Evolutionary conservation across 768 basidiomycete genomes (phyloP), one percentile per base, ranked within the genome.

Genomic region (Tulasnella sp.): DNA sequence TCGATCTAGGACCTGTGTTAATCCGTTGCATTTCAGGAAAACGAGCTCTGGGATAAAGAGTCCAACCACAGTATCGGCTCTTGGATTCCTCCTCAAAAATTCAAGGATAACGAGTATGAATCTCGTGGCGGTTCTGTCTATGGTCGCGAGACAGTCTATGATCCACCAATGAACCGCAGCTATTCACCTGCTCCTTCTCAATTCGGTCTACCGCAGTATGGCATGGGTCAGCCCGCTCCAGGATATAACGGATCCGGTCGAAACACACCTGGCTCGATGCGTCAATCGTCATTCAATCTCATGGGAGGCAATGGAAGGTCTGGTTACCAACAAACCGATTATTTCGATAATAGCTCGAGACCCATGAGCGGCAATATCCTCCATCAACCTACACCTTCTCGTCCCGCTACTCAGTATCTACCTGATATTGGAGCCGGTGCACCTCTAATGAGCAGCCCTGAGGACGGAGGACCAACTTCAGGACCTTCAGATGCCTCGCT

Each of bases 41-140:
- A 92, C 60, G 91, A 93, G 64, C 77, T 95, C 9, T 96, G 91
- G 91, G 91, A 95, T 62, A 90, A 91, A 65, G 91, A 93, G 58
- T 91, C 87, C 0, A 92, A 92, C 60, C 90, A 93, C 65, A 90
- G 87, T 55, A 87, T 91, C 45, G 88, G 88, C 6, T 91, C 87
- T 0, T 93, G 88, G 85, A 80, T 83, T 8, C 88, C 89, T 29
- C 86, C 84, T 0, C 67, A 69, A 34, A 83, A 82, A 61, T 63
- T 73, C 57, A 78, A 74, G 57, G 64, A 62, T 32, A 79, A 82
- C 24, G 84, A 78, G 48, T 72, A 80, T 3, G 81, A 87, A 61
- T 85, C 83, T 3, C 78, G 73, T 13, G 79, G 85, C 6, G 81
- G 77, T 2, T 90, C 86, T 0, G 62, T 89, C 25, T 91, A 91